These are phyloP conservation scores for Dactylis glomerata DNA, from an alignment of 176 grass and related monocot genomes.

Conservation along the genomic window DNA sequence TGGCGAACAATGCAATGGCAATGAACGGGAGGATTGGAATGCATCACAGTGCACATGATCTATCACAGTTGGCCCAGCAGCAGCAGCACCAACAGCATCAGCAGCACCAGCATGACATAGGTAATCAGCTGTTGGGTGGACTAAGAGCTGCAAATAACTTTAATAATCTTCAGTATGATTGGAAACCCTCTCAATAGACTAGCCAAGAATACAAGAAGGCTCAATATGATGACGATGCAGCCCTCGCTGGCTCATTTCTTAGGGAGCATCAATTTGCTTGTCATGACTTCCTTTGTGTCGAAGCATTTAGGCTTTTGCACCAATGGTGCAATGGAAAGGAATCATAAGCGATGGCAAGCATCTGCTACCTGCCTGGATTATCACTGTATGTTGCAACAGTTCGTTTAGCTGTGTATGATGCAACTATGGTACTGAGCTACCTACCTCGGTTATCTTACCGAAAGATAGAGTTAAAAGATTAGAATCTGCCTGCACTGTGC, in stretches of 20 bases:
- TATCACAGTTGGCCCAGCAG: constrained; percentile 54
- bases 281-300: constrained; percentile 11
- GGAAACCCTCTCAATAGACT: constrained; percentile 82
- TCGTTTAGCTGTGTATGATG: constrained; percentile 39
- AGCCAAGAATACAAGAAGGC: constrained; percentile 4
- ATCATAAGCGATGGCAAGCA: constrained; percentile 30
- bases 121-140: constrained; percentile 64
- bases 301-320: constrained; percentile 18
- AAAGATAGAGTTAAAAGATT: constrained; percentile 35
- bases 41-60: constrained; percentile 63
- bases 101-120: constrained; percentile 81
- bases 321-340: constrained; percentile 26
- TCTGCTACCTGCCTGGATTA: not conserved
- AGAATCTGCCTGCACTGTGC: constrained; percentile 25
- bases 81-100: constrained; percentile 69
- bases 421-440: constrained; percentile 27
- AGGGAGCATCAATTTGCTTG: constrained; percentile 25
- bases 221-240: constrained; percentile 31
- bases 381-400: constrained; percentile 42
- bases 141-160: constrained; percentile 77
- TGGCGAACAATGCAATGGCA: constrained; percentile 58
- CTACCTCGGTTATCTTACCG: constrained; percentile 28
- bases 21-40: constrained; percentile 70
- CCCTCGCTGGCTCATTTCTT: constrained; percentile 14
- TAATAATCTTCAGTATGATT: constrained; percentile 88